These are phyloP conservation scores for Tulasnella sp. DNA, from an alignment of 768 basidiomycete species.

Conservation along the genomic window DNA sequence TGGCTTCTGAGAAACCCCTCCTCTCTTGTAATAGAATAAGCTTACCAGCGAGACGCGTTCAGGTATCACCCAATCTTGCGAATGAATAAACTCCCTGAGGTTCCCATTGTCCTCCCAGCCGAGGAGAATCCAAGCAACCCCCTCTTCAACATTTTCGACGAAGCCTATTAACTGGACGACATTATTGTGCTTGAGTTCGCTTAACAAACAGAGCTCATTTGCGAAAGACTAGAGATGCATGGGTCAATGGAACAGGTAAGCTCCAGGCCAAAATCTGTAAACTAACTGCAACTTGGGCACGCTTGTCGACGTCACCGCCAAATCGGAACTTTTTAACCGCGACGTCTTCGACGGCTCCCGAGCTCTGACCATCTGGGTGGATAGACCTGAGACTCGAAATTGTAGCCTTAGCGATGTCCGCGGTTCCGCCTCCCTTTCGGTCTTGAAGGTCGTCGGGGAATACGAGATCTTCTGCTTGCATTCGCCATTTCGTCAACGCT, in stretches of 20 bases:
- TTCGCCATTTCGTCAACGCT: not conserved
- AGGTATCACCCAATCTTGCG: not conserved
- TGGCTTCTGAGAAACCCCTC: not conserved
- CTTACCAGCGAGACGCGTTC: not conserved
- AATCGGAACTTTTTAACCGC: not conserved
- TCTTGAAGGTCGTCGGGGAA: too few relatives aligned
- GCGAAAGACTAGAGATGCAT: not conserved
- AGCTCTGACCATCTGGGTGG: too few relatives aligned
- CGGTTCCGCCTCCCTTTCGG: too few relatives aligned
- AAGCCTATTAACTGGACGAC: not conserved
- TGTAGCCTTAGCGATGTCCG: too few relatives aligned
- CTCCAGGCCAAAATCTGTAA: not conserved
- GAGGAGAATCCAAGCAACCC: not conserved
- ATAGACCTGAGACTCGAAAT: too few relatives aligned
- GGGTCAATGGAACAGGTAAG: not conserved
- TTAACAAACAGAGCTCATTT: not conserved
- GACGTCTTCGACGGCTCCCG: not conserved
- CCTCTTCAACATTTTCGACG: not conserved
- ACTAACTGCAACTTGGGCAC: not conserved
- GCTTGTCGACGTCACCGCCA: not conserved
- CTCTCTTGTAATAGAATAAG: not conserved
- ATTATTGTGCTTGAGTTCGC: not conserved
- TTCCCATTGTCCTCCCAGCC: not conserved
- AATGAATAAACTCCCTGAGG: not conserved
- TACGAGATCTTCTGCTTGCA: not conserved